Evolutionary conservation across 495 filamentous ascomycete species (phyloP).

Genomic region (Trichoderma erinaceum): DNA sequence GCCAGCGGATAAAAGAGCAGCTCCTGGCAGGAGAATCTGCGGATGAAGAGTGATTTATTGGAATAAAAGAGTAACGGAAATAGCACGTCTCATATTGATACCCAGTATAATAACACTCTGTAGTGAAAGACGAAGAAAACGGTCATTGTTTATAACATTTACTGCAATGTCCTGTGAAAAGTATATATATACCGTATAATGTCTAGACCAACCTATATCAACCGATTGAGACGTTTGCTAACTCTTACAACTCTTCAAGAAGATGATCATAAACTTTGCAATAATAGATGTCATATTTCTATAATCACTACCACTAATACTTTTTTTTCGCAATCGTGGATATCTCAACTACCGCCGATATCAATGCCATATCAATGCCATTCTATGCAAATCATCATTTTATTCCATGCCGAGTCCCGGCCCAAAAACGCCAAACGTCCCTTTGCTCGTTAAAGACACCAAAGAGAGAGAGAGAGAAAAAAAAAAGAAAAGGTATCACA

Average conservation of each 20-base stretch:
- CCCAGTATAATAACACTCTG: background rate
- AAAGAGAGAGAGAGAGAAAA: background rate
- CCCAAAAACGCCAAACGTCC: constrained; percentile 10
- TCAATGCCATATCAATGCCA: background rate
- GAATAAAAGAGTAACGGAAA: background rate
- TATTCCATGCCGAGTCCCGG: background rate
- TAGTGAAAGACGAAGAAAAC: background rate
- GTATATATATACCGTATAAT: too few species aligned
- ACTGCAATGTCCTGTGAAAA: too few species aligned
- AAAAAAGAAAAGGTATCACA: background rate
- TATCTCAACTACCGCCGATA: background rate
- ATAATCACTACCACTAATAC: background rate
- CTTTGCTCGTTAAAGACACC: background rate
- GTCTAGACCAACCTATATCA: too few species aligned
- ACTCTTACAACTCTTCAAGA: background rate
- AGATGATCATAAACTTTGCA: background rate
- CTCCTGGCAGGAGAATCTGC: constrained; percentile 1
- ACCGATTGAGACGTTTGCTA: background rate
- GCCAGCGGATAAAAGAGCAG: constrained; percentile 5
- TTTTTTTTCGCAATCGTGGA: background rate
- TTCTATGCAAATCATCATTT: background rate
- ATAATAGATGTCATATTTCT: background rate
- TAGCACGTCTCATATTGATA: background rate
- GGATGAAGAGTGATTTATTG: background rate
- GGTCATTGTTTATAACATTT: too few species aligned